Percentiles rank a stretch among this genome's conserved stretches.
phyloP scores from a whole-genome alignment of 1,139 yeast species.

The Candida frijolesensis region DNA sequence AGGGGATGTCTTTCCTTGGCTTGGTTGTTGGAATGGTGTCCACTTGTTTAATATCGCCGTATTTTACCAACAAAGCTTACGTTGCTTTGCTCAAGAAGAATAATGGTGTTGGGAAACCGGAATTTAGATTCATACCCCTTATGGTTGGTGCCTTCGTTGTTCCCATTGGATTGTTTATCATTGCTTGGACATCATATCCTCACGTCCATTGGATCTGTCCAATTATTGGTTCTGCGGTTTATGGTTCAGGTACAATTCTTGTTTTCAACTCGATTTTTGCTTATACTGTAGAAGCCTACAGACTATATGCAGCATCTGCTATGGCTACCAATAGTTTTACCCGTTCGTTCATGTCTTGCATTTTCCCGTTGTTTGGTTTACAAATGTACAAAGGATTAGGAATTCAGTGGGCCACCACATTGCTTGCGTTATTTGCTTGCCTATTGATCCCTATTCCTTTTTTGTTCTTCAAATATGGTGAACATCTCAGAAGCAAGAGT shows the following conservation, averaged over 20 bases:
- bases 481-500: slow-evolving; percentile 27
- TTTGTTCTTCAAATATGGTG: slow-evolving; percentile 37
- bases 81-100: slow-evolving; percentile 24
- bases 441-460: slow-evolving; percentile 41
- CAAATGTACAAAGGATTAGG: slow-evolving; percentile 39
- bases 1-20: slow-evolving; percentile 58
- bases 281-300: slow-evolving; percentile 43
- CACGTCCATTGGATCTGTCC: slow-evolving; percentile 46
- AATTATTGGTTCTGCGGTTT: slow-evolving; percentile 38
- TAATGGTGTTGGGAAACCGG: slow-evolving; percentile 38
- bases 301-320: slow-evolving; percentile 43
- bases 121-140: slow-evolving; percentile 38
- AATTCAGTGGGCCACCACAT: slow-evolving; percentile 44
- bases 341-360: slow-evolving; percentile 40
- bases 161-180: slow-evolving; percentile 40
- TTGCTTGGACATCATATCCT: slow-evolving; percentile 43
- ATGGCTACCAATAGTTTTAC: slow-evolving; percentile 45
- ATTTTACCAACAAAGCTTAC: slow-evolving; percentile 25
- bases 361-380: slow-evolving; percentile 41
- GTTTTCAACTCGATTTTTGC: slow-evolving; percentile 44
- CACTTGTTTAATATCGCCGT: slow-evolving; percentile 25
- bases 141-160: slow-evolving; percentile 37
- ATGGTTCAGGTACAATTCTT: slow-evolving; percentile 39
- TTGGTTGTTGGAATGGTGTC: slow-evolving; percentile 49
- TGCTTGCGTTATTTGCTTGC: slow-evolving; percentile 36